These are phyloP conservation scores for Leptomonas seymouri DNA, from an alignment of 208 protist genomes.

Conservation along the genomic window DNA sequence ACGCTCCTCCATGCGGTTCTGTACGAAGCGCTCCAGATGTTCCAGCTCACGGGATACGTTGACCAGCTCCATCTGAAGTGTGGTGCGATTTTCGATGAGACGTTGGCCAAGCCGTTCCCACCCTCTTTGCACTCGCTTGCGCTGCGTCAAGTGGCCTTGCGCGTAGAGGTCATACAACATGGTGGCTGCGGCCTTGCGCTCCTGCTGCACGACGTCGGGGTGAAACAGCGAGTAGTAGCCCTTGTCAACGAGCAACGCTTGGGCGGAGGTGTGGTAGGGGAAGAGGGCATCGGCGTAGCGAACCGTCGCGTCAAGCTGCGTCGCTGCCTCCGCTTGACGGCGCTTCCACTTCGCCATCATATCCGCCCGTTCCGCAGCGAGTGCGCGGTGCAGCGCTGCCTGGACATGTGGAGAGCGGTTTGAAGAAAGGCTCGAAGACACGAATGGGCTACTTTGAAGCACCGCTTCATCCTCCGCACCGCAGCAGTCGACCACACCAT, in stretches of 20 bases:
- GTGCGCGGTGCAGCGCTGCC: background rate
- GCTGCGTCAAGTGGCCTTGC: slow-evolving; percentile 43
- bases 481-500: slow-evolving; percentile 82
- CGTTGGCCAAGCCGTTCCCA: slow-evolving; percentile 60
- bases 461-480: slow-evolving; percentile 62
- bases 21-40: slow-evolving; percentile 31
- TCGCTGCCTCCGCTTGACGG: slow-evolving; percentile 10
- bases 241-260: slow-evolving; percentile 59
- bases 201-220: slow-evolving; percentile 35
- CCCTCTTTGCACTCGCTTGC: slow-evolving; percentile 42
- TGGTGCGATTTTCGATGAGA: slow-evolving; percentile 35
- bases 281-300: slow-evolving; percentile 35
- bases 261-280: slow-evolving; percentile 45
- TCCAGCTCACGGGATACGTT: slow-evolving; percentile 33
- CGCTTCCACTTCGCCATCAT: slow-evolving; percentile 17
- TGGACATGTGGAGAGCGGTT: background rate
- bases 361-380: background rate
- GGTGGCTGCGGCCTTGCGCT: slow-evolving; percentile 27
- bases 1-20: slow-evolving; percentile 30
- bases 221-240: slow-evolving; percentile 58
- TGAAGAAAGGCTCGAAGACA: background rate
- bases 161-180: slow-evolving; percentile 35
- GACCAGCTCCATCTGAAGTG: slow-evolving; percentile 26
- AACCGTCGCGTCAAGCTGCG: background rate
- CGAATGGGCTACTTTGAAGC: slow-evolving; percentile 11